Percentiles rank a stretch among this genome's conserved stretches.
phyloP scores from a whole-genome alignment of 2,329 filamentous ascomycete genomes.

The Penicillium oxalicum region DNA sequence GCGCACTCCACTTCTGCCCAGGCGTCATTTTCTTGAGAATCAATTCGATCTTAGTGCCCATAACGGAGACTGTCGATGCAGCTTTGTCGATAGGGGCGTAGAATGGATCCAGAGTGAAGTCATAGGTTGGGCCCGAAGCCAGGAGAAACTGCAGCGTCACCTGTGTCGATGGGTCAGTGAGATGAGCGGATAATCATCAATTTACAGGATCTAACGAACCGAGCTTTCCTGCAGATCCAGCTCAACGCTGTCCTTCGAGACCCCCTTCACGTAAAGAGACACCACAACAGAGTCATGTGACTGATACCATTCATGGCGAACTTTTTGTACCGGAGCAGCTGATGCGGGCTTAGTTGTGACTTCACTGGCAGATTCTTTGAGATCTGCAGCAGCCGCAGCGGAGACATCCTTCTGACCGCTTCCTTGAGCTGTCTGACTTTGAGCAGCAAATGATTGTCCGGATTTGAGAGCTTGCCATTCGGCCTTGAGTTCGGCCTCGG shows the following conservation, averaged over 20 bases:
- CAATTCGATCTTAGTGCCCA: slow-evolving; percentile 75
- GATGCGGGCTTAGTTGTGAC: neutral
- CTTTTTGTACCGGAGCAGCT: slow-evolving; percentile 42
- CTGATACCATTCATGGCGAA: slow-evolving; percentile 66
- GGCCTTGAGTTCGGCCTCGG: slow-evolving; percentile 33
- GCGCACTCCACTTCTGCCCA: slow-evolving; percentile 61
- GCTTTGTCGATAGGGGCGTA: slow-evolving; percentile 59
- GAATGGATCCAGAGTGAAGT: slow-evolving; percentile 60
- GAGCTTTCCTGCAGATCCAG: slow-evolving; percentile 48
- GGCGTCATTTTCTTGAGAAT: slow-evolving; percentile 60
- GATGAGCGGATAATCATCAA: neutral
- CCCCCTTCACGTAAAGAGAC: slow-evolving; percentile 60
- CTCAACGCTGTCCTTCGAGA: slow-evolving; percentile 51
- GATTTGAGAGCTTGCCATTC: slow-evolving; percentile 29
- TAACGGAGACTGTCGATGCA: slow-evolving; percentile 58
- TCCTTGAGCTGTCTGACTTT: neutral
- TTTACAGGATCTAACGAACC: slow-evolving; percentile 25
- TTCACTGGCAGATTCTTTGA: neutral
- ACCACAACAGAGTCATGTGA: slow-evolving; percentile 55
- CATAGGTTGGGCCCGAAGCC: slow-evolving; percentile 48
- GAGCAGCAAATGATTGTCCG: slow-evolving; percentile 11
- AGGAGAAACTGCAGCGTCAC: slow-evolving; percentile 56
- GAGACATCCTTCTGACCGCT: neutral
- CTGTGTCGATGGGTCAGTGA: slow-evolving; percentile 21
- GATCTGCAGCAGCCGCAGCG: slow-evolving; percentile 1